Evolutionary conservation across 306 rosid genomes (phyloP).

Genomic region (Quercus aquifolioides): DNA sequence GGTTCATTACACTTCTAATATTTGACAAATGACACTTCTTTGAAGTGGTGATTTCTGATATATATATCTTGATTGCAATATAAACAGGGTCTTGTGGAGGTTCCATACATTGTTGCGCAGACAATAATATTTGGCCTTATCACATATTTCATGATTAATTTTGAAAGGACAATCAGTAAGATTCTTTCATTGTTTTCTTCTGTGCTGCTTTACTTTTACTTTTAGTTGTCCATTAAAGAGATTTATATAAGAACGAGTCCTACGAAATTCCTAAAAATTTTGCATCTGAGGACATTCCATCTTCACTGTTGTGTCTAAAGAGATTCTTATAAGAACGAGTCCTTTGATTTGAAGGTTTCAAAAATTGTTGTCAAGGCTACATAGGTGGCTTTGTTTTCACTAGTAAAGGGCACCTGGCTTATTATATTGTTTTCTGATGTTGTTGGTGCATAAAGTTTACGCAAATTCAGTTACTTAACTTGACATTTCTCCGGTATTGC

Average conservation of each 20-base stretch:
- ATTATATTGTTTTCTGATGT: not conserved
- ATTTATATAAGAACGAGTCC: no score
- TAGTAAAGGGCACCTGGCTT: not conserved
- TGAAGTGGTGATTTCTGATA: not conserved
- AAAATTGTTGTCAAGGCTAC: no score
- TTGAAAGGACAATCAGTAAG: conserved; percentile 63
- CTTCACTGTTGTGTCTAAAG: no score
- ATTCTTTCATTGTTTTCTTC: not conserved
- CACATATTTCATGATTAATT: conserved; percentile 77
- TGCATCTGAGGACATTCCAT: no score
- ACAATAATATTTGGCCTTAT: conserved; percentile 64
- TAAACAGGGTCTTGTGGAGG: conserved; percentile 81
- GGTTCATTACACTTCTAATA: not conserved
- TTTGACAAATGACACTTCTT: conserved; percentile 2
- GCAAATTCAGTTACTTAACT: not conserved
- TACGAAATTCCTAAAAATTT: no score
- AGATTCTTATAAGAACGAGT: no score
- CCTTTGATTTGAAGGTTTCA: no score
- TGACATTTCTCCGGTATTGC: conserved; percentile 25
- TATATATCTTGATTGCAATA: not conserved
- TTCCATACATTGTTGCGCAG: conserved; percentile 77
- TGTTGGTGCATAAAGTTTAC: not conserved
- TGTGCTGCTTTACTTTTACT: not conserved
- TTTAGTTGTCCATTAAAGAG: not conserved
- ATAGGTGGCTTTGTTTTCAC: no score